A percentile compares a stretch with the other conserved stretches of the same genome.
phyloP scores from a whole-genome alignment of 306 rosid species.

The Carpinus fangiana region DNA sequence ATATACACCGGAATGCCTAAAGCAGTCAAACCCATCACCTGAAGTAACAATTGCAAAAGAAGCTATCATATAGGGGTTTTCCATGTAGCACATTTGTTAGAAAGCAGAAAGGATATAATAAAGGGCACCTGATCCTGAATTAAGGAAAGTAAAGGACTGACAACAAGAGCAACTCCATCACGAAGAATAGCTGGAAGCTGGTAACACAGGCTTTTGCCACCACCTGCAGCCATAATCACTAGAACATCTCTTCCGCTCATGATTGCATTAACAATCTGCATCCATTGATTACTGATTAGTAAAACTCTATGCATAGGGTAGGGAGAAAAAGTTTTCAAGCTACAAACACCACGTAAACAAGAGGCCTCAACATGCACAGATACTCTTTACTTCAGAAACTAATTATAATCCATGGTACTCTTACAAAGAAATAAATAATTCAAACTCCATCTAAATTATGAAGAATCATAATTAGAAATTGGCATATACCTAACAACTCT shows the following conservation, averaged over 20 bases:
- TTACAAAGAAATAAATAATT: conserved; percentile 6
- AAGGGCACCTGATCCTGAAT: conserved; percentile 92
- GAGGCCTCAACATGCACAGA: background rate
- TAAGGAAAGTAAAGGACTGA: conserved; percentile 90
- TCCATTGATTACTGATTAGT: conserved; percentile 24
- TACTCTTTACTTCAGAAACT: background rate
- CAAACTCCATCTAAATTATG: conserved; percentile 1
- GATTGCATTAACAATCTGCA: conserved; percentile 83
- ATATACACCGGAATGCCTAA: conserved; percentile 78
- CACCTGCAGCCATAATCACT: conserved; percentile 98
- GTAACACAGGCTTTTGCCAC: conserved; percentile 98
- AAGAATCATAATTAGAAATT: conserved; percentile 12
- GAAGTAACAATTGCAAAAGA: conserved; percentile 27
- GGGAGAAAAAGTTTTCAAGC: conserved; percentile 2
- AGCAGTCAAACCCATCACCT: conserved; percentile 96
- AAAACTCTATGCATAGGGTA: conserved; percentile 23
- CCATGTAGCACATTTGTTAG: background rate
- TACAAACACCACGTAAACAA: background rate
- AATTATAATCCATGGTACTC: background rate
- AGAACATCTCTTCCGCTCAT: conserved; percentile 86
- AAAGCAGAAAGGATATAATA: conserved; percentile 20
- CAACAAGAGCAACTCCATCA: conserved; percentile 84
- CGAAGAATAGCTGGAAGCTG: conserved; percentile 93
- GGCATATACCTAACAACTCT: background rate
- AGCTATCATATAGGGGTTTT: conserved; percentile 13